phyloP scores from a whole-genome alignment of 495 filamentous ascomycete species.

The Tetracladium setigerum region DNA sequence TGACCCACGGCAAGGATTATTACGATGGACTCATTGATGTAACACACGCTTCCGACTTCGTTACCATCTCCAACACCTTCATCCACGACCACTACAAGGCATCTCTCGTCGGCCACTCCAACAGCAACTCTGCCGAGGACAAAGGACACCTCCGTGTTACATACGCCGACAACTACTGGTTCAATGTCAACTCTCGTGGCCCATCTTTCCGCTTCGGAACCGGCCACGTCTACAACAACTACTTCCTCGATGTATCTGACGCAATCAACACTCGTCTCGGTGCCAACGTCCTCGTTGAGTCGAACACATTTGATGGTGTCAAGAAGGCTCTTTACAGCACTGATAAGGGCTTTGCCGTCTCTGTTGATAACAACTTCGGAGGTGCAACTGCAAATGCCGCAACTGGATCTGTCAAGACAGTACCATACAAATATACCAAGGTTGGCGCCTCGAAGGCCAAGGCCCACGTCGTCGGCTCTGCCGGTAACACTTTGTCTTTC shows the following conservation, averaged over 20 bases:
- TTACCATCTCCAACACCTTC: slow-evolving; percentile 42
- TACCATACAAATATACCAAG: slow-evolving; percentile 35
- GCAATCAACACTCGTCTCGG: slow-evolving; percentile 62
- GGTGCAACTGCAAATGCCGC: slow-evolving; percentile 27
- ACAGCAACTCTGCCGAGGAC: slow-evolving; percentile 28
- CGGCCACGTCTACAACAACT: slow-evolving; percentile 22
- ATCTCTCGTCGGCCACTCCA: slow-evolving; percentile 44
- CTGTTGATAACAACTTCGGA: slow-evolving; percentile 39
- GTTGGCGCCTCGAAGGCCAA: slow-evolving; percentile 29
- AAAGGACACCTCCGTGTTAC: slow-evolving; percentile 44
- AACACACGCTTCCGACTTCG: slow-evolving; percentile 42
- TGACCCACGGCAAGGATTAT: slow-evolving; percentile 52
- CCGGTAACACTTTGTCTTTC: slow-evolving; percentile 39
- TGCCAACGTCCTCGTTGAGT: slow-evolving; percentile 57
- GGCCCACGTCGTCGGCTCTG: slow-evolving; percentile 32
- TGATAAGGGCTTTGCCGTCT: slow-evolving; percentile 38
- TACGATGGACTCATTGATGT: slow-evolving; percentile 63
- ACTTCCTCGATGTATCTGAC: slow-evolving; percentile 39
- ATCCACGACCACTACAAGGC: slow-evolving; percentile 52
- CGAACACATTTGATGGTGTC: slow-evolving; percentile 42
- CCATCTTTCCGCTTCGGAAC: slow-evolving; percentile 50
- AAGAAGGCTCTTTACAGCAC: slow-evolving; percentile 42
- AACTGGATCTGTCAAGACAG: slow-evolving; percentile 29
- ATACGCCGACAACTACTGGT: slow-evolving; percentile 47
- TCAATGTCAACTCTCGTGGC: slow-evolving; percentile 47